Conservation (phyloP, 2,329 filamentous ascomycete species). For the Corynespora cassiicola region DNA sequence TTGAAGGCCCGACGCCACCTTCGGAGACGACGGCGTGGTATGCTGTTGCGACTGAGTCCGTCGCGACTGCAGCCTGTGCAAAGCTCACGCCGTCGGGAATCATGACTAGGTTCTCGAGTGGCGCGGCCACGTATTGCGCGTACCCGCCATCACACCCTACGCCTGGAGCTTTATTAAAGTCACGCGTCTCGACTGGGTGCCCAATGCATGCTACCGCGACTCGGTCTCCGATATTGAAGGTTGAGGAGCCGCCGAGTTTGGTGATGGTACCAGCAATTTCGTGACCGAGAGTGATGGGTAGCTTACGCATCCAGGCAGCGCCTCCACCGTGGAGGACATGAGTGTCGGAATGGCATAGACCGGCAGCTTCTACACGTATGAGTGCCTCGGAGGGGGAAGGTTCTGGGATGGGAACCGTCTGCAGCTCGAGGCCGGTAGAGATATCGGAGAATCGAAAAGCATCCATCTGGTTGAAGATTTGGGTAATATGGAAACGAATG, state of each 20-base stretch:
- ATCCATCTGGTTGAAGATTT: too few relatives aligned
- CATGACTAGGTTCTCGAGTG: neutral
- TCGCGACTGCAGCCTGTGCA: conserved; percentile 9
- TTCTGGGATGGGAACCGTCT: conserved; percentile 47
- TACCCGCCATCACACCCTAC: neutral
- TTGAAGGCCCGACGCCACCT: neutral
- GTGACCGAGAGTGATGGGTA: conserved; percentile 10
- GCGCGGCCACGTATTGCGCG: neutral
- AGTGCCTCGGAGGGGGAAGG: neutral
- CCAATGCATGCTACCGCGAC: too few relatives aligned
- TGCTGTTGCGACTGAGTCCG: conserved; percentile 8
- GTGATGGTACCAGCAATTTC: conserved; percentile 7
- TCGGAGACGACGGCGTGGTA: conserved; percentile 8
- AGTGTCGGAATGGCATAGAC: conserved; percentile 8
- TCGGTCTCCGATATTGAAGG: too few relatives aligned
- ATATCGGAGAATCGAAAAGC: too few relatives aligned
- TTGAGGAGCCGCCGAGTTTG: conserved; percentile 25
- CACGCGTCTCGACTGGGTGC: too few relatives aligned
- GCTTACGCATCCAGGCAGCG: neutral
- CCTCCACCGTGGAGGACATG: conserved; percentile 3
- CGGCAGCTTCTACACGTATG: conserved; percentile 5
- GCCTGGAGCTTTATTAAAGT: neutral
- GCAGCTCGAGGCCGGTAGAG: too few relatives aligned
- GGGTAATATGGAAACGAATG: too few relatives aligned
- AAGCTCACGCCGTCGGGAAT: conserved; percentile 10